Evolutionary conservation across 257 asterid species (phyloP), one percentile per base, ranked within the genome.

Genomic region (Leonotis leonurus): DNA sequence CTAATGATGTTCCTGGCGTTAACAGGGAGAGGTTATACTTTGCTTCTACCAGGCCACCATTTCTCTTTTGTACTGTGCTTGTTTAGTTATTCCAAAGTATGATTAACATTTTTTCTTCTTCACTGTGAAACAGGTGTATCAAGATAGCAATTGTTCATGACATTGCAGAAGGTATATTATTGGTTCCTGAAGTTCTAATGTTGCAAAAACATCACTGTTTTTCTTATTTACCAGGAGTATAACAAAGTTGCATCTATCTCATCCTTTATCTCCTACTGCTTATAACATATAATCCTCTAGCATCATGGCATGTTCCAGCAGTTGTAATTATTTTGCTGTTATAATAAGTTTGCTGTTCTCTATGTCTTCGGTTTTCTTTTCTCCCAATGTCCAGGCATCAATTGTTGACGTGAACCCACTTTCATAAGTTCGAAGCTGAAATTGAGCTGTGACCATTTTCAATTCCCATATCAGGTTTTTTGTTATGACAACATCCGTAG

Each of bases 131-230:
- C 87, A 87, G 97, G 93, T 90, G 97, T 69, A 82, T 87, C 81
- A 90, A 90, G 83, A 85, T 90, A 75, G 97, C 96, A 56, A 82
- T 90, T 70, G 93, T 90, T 71, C 97, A 90, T 69, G 97, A 85
- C 76, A 85, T 90, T 70, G 96, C 95, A 27, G 97, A 90, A 90
- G 97, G 97, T 90, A 82, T 33, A 29, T 29, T 73, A 37, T 70
- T 55, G 30, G 53, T 41, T 33, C 18, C 6, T 25, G 10, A n/a
- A 22, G 22, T 25, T 35, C 30, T 61, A 37, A 32, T 32, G 48
- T 22, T 53, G 27, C 46, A 25, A 35, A 35, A 56, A 33, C 37
- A 50, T 37, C 48, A 20, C 20, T 18, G 14, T 24, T 27, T 29
- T 40, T 33, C n/a, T 18, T 30, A 27, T 17, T 52, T 49, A 13